phyloP scores from a whole-genome alignment of 78 protist species.

The Planoprotostelium fungivorum region DNA sequence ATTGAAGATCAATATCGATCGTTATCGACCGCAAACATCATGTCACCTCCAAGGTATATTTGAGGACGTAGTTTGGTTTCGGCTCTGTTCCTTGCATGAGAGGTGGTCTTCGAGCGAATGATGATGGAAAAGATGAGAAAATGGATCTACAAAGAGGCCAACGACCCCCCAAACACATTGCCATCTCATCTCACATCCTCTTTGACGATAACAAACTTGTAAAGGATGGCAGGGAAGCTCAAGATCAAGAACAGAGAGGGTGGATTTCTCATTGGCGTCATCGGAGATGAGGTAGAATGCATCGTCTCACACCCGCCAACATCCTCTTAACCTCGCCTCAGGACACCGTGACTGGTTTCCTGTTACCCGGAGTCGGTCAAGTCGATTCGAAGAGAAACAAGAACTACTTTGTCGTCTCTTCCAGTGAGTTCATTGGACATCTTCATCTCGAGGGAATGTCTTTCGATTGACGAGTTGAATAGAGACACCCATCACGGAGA shows the following conservation, averaged over 20 bases:
- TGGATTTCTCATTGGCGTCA: neutral
- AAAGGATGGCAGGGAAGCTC: neutral
- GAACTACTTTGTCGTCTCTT: conserved; percentile 74
- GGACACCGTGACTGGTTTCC: conserved; percentile 88
- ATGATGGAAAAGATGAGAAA: neutral
- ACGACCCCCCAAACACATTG: no score
- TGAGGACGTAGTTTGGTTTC: conserved; percentile 21
- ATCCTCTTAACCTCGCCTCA: neutral
- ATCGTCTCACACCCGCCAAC: no score
- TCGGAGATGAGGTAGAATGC: neutral
- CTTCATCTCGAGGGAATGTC: neutral
- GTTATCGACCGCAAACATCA: neutral
- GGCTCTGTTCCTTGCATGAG: neutral
- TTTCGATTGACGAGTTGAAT: neutral
- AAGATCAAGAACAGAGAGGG: neutral
- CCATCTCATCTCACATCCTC: neutral
- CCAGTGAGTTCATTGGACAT: conserved; percentile 28
- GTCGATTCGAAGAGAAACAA: conserved; percentile 38
- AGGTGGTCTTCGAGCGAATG: neutral
- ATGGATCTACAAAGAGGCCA: no score
- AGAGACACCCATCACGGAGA: conserved; percentile 4
- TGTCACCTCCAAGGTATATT: conserved; percentile 13
- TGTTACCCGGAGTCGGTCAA: conserved; percentile 88
- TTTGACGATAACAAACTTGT: neutral
- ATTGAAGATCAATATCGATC: neutral